These are phyloP conservation scores for Forsythia viridissima DNA, from an alignment of 257 asterid species.

Conservation along the genomic window DNA sequence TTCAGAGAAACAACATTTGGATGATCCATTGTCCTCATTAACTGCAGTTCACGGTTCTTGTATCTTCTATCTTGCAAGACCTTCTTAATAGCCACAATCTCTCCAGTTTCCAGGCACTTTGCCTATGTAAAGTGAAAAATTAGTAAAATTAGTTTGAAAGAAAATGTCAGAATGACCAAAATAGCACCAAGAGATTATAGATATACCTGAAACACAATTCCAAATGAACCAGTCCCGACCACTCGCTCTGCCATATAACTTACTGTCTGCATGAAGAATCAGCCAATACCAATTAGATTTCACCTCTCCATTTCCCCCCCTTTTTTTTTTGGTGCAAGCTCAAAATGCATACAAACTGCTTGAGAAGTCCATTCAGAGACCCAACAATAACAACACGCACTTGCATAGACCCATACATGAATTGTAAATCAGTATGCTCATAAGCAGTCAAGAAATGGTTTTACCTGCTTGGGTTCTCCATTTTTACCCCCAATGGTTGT, in stretches of 20 bases:
- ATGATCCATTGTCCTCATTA: constrained; percentile 95
- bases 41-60: constrained; percentile 90
- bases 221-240: constrained; percentile 62
- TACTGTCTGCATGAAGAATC: constrained; percentile 42
- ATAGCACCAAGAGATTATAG: neutral
- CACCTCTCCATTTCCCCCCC: neutral
- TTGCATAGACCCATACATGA: neutral
- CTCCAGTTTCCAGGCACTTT: constrained; percentile 94
- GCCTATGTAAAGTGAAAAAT: constrained; percentile 52
- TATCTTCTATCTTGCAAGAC: constrained; percentile 93
- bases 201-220: constrained; percentile 43
- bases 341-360: neutral
- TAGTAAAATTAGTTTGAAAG: constrained; percentile 2
- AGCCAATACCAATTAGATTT: neutral
- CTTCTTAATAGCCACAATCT: constrained; percentile 94
- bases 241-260: constrained; percentile 68
- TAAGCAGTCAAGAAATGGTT: neutral
- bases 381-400: neutral
- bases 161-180: constrained; percentile 24
- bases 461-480: constrained; percentile 96
- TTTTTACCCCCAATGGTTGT: constrained; percentile 93
- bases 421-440: neutral
- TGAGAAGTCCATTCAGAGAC: neutral
- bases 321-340: neutral
- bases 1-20: constrained; percentile 87